Conservation (phyloP, 2,329 filamentous ascomycete species). For the Claviceps digitariae region DNA sequence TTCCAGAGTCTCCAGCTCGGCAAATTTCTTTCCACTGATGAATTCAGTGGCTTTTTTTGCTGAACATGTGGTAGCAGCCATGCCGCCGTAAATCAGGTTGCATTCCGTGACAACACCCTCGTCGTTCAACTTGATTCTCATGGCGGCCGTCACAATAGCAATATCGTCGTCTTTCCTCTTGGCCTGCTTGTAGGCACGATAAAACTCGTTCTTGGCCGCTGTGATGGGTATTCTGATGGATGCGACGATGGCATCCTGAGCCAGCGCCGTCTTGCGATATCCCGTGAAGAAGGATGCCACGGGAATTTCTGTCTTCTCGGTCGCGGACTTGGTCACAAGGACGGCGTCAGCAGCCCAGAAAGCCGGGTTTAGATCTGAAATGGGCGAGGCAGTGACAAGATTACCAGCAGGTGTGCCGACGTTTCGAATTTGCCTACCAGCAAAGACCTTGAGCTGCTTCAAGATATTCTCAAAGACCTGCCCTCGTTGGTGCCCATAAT, state of each 20-base stretch:
- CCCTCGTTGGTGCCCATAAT: conserved; percentile 56
- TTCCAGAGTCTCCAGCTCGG: conserved; percentile 72
- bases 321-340: conserved; percentile 64
- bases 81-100: conserved; percentile 82
- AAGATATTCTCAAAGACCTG: conserved; percentile 85
- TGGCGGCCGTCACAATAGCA: conserved; percentile 83
- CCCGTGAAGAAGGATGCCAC: conserved; percentile 89
- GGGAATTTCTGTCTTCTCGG: conserved; percentile 67
- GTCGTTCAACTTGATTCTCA: conserved; percentile 60
- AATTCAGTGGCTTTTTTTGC: conserved; percentile 67
- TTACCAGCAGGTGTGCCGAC: conserved; percentile 96
- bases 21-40: conserved; percentile 64
- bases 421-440: conserved; percentile 88
- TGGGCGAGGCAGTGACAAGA: conserved; percentile 84
- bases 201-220: conserved; percentile 62
- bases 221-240: conserved; percentile 76
- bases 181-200: conserved; percentile 87
- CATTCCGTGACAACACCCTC: conserved; percentile 57
- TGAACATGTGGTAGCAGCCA: conserved; percentile 84
- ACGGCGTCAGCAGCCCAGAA: conserved; percentile 78
- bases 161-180: conserved; percentile 98
- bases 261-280: conserved; percentile 73
- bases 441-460: conserved; percentile 91
- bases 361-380: conserved; percentile 90
- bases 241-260: conserved; percentile 70